A percentile compares a stretch with the other conserved stretches of the same genome.
Evolutionary conservation across 176 grass and related monocot genomes (phyloP).

Genomic region (Eragrostis nindensis): DNA sequence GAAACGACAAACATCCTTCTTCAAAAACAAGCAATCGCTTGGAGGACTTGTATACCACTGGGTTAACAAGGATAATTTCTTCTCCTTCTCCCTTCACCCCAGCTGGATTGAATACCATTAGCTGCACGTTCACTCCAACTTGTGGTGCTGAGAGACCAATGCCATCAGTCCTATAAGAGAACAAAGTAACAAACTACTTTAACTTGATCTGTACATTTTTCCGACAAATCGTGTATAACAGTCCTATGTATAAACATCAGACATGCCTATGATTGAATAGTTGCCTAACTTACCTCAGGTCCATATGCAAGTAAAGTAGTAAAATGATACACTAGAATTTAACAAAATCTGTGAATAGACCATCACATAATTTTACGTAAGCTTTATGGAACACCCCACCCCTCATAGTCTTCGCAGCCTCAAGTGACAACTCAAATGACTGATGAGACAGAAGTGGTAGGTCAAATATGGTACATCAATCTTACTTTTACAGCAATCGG

Average conservation of each 20-base stretch:
- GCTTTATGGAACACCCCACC: background rate
- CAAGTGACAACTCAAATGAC: background rate
- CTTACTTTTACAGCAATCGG: background rate
- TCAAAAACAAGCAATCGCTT: constrained; percentile 61
- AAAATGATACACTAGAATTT: background rate
- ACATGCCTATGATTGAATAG: background rate
- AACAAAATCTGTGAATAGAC: background rate
- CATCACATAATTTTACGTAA: background rate
- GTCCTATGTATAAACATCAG: background rate
- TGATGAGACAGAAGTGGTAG: background rate
- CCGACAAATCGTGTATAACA: background rate
- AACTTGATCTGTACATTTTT: constrained; percentile 1
- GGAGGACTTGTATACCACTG: constrained; percentile 76
- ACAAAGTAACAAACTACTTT: constrained; percentile 4
- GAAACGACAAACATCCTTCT: constrained; percentile 98
- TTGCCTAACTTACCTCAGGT: background rate
- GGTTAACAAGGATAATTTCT: constrained; percentile 94
- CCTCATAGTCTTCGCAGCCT: background rate
- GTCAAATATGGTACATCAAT: background rate
- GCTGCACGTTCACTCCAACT: constrained; percentile 93
- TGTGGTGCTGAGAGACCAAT: constrained; percentile 94
- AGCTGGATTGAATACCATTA: constrained; percentile 95
- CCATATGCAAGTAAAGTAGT: background rate
- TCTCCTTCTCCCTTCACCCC: constrained; percentile 85
- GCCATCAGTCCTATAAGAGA: constrained; percentile 79